Evolutionary conservation across 2,329 filamentous ascomycete genomes (phyloP).

Genomic region (Scedosporium dehoogii): DNA sequence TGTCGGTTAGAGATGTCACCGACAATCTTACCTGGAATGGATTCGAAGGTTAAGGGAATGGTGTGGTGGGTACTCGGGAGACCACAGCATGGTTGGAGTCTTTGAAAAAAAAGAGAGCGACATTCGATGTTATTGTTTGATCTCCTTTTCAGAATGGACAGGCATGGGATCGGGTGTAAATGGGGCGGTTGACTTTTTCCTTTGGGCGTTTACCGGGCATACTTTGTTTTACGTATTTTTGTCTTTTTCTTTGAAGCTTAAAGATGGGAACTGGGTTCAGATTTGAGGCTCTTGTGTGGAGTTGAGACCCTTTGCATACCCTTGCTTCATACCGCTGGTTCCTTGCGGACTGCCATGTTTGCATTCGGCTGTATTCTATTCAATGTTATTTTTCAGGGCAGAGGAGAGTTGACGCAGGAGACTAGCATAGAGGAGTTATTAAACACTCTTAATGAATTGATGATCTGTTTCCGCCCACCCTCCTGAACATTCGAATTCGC

Average conservation of each 20-base stretch:
- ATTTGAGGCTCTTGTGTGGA: conserved; percentile 15
- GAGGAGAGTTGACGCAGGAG: too few species aligned
- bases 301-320: too few species aligned
- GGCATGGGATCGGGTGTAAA: neutral
- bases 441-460: too few species aligned
- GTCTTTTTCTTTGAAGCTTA: neutral
- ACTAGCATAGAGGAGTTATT: too few species aligned
- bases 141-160: too few species aligned
- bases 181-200: neutral
- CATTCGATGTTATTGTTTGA: too few species aligned
- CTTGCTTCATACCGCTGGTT: too few species aligned
- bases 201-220: neutral
- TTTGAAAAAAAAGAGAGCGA: neutral
- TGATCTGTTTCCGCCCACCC: neutral
- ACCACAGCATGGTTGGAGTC: neutral
- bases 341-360: too few species aligned
- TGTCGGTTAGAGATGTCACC: conserved; percentile 31
- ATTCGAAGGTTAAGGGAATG: conserved; percentile 6
- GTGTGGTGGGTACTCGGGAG: neutral
- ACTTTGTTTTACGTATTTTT: neutral
- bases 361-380: too few species aligned
- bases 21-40: conserved; percentile 31
- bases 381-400: too few species aligned
- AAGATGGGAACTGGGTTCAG: neutral
- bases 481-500: too few species aligned